Percentiles rank a stretch among this genome's conserved stretches.
These are phyloP conservation scores for Ogataea sp. DNA, from an alignment of 805 yeast genomes.

Conservation along the genomic window DNA sequence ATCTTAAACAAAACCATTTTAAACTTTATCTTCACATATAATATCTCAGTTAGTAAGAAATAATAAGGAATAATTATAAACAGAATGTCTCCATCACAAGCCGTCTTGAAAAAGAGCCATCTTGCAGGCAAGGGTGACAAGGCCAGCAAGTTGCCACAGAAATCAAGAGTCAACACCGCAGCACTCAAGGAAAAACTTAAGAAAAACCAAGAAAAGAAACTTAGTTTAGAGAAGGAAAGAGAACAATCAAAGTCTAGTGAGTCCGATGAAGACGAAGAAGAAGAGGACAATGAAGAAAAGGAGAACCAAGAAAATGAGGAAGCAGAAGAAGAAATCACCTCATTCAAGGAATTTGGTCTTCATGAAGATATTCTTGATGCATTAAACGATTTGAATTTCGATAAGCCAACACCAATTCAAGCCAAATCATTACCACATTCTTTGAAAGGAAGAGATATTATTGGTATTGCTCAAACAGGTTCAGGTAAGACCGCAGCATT, in stretches of 20 bases:
- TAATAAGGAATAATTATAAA: too few relatives aligned
- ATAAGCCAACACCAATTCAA: slow-evolving; percentile 91
- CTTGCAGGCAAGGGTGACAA: too few relatives aligned
- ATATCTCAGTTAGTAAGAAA: too few relatives aligned
- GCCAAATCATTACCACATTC: slow-evolving; percentile 88
- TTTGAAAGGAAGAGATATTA: slow-evolving; percentile 81
- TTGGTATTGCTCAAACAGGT: slow-evolving; percentile 96
- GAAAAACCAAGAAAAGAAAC: slow-evolving; percentile 6
- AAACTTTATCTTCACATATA: too few relatives aligned
- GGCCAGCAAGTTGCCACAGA: too few relatives aligned
- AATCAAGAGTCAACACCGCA: slow-evolving; percentile 17
- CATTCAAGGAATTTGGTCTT: slow-evolving; percentile 52
- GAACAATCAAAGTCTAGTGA: slow-evolving; percentile 2
- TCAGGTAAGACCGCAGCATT: slow-evolving; percentile 98
- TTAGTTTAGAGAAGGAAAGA: slow-evolving; percentile 17
- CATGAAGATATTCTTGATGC: slow-evolving; percentile 79
- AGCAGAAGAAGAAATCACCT: slow-evolving; percentile 11
- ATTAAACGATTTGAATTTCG: slow-evolving; percentile 62
- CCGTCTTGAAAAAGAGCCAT: too few relatives aligned
- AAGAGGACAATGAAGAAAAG: slow-evolving; percentile 4
- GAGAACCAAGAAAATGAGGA: slow-evolving; percentile 8
- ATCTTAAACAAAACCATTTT: too few relatives aligned
- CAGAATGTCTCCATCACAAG: too few relatives aligned
- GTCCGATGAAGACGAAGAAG: slow-evolving; percentile 5
- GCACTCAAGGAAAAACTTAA: slow-evolving; percentile 21